Conservation (phyloP, 352 stramenopile genomes). For the Elongisporangium prolatum region DNA sequence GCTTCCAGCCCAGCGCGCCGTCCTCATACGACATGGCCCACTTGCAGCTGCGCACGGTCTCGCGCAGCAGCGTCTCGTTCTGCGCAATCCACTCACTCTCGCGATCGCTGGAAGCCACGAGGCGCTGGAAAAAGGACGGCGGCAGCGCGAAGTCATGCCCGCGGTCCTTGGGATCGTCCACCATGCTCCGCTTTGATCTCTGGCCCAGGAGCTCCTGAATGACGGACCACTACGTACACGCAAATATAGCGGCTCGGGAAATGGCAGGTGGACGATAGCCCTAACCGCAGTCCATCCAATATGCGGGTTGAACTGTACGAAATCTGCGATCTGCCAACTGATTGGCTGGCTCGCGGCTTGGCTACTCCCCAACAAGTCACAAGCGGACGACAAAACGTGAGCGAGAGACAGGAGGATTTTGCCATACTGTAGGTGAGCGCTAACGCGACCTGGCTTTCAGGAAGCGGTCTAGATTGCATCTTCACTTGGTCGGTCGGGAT, state of each 20-base stretch:
- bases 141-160: slow-evolving; percentile 29
- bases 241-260: neutral
- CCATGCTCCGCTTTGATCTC: neutral
- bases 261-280: neutral
- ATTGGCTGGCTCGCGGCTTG: neutral
- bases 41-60: slow-evolving; percentile 31
- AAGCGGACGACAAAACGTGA: neutral
- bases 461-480: neutral
- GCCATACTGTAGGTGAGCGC: neutral
- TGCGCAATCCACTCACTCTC: slow-evolving; percentile 24
- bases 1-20: slow-evolving; percentile 53
- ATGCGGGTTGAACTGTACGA: neutral
- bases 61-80: slow-evolving; percentile 28
- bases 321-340: neutral
- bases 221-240: neutral
- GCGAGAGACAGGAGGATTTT: neutral
- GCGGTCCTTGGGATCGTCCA: neutral
- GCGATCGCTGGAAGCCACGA: slow-evolving; percentile 38
- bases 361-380: neutral
- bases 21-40: slow-evolving; percentile 66
- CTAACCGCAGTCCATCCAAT: neutral
- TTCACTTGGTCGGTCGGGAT: neutral
- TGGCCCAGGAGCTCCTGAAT: neutral
- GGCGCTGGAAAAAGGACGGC: slow-evolving; percentile 35
- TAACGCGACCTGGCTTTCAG: neutral